phyloP scores from a whole-genome alignment of 73 alveolate genomes.

The Durusdinium trenchii region DNA sequence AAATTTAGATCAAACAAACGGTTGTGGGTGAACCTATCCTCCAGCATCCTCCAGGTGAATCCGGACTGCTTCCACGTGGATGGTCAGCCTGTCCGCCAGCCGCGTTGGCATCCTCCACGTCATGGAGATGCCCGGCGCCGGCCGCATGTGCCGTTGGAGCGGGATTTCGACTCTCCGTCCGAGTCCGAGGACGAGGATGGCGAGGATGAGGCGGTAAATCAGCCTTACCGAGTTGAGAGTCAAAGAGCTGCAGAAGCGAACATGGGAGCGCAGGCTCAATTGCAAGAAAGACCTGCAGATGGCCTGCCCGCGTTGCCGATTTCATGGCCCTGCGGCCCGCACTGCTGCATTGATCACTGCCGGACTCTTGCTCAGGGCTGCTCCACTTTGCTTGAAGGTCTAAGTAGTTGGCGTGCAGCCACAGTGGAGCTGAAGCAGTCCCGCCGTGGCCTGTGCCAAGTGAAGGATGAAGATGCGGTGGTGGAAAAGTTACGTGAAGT shows the following conservation, averaged over 20 bases:
- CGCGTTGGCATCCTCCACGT: slow-evolving; percentile 53
- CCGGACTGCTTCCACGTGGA: slow-evolving; percentile 45
- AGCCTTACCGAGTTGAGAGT: background rate
- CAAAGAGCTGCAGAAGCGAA: background rate
- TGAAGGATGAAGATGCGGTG: background rate
- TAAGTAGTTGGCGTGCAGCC: background rate
- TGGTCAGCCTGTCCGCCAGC: background rate
- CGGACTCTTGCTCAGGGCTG: background rate
- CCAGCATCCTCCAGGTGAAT: too few relatives aligned
- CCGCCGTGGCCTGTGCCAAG: background rate
- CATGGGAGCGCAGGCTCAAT: slow-evolving; percentile 23
- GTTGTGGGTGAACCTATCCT: too few relatives aligned
- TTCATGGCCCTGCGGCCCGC: background rate
- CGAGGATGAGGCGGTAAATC: slow-evolving; percentile 21
- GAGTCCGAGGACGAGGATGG: slow-evolving; percentile 23
- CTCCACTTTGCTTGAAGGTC: slow-evolving; percentile 14
- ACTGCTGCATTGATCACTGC: slow-evolving; percentile 47
- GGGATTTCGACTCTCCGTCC: slow-evolving; percentile 50
- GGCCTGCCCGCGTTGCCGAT: background rate
- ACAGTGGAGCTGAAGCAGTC: background rate
- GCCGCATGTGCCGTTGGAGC: slow-evolving; percentile 60
- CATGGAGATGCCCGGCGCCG: slow-evolving; percentile 45
- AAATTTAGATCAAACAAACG: too few relatives aligned
- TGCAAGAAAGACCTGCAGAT: slow-evolving; percentile 25
- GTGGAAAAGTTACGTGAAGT: slow-evolving; percentile 26